Percentiles rank a stretch among this genome's conserved stretches.
phyloP scores from a whole-genome alignment of 2,329 filamentous ascomycete species.

The Xylariaceae sp. region DNA sequence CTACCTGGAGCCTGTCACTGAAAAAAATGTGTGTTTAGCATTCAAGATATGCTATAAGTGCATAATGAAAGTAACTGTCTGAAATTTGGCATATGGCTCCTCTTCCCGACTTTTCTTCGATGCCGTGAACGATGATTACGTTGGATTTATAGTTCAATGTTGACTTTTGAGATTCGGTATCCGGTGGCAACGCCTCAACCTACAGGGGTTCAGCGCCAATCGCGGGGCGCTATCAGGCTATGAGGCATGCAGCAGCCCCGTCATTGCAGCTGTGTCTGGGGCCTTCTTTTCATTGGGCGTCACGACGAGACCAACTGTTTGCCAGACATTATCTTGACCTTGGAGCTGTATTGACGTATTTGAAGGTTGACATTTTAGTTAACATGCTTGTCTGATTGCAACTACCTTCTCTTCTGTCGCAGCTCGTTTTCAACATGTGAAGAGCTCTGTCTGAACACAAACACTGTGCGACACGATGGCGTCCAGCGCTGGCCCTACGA shows the following conservation, averaged over 20 bases:
- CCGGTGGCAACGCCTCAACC: conserved; percentile 29
- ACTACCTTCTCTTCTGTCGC: not conserved
- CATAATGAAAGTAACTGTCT: not conserved
- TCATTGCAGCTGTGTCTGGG: not conserved
- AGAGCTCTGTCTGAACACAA: not conserved
- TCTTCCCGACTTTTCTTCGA: too few relatives aligned
- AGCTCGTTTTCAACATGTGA: conserved; percentile 9
- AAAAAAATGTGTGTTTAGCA: not conserved
- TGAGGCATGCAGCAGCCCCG: not conserved
- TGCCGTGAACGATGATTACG: not conserved
- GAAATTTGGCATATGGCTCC: too few relatives aligned
- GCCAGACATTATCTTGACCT: too few relatives aligned
- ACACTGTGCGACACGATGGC: conserved; percentile 37
- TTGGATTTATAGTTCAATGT: conserved; percentile 21
- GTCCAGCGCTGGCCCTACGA: conserved; percentile 38
- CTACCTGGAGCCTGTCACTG: conserved; percentile 13
- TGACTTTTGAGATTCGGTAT: conserved; percentile 29
- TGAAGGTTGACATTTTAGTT: too few relatives aligned
- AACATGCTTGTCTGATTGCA: not conserved
- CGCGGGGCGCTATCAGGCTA: not conserved
- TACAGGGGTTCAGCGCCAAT: conserved; percentile 2
- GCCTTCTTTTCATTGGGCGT: too few relatives aligned
- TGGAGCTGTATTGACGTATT: too few relatives aligned
- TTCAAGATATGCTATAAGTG: not conserved
- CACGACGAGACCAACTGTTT: too few relatives aligned